Conservation (phyloP, 2,329 filamentous ascomycete species). For the Trichoderma sp. region DNA sequence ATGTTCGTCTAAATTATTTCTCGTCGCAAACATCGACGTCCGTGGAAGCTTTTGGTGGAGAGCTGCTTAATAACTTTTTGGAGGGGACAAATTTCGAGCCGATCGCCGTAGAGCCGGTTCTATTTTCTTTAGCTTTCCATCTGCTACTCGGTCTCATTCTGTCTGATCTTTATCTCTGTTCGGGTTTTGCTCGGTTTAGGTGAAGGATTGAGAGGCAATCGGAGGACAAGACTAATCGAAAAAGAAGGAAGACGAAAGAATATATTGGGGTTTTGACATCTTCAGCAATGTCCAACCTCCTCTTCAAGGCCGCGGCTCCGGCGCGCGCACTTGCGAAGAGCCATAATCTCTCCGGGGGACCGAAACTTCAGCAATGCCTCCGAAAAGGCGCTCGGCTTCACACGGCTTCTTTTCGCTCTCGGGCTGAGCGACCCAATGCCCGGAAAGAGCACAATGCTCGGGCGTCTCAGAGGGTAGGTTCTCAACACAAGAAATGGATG, state of each 20-base stretch:
- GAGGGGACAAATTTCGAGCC: conserved; percentile 15
- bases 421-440: conserved; percentile 27
- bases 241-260: background rate
- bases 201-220: background rate
- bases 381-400: conserved; percentile 41
- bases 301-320: conserved; percentile 50
- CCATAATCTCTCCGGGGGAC: conserved; percentile 39
- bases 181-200: background rate
- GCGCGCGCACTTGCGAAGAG: conserved; percentile 48
- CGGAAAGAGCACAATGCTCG: conserved; percentile 25
- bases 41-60: conserved; percentile 1
- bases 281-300: conserved; percentile 43
- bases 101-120: background rate
- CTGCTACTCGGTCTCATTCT: background rate
- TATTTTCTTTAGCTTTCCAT: background rate
- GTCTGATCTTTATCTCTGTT: background rate
- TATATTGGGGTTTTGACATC: background rate
- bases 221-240: background rate
- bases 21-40: conserved; percentile 10
- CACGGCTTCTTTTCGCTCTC: conserved; percentile 32
- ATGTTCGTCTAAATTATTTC: background rate
- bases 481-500: background rate
- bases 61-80: conserved; percentile 20
- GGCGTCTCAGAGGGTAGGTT: conserved; percentile 34
- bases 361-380: conserved; percentile 44